These are phyloP conservation scores for Candida golubevii DNA, from an alignment of 805 yeast species.

Conservation along the genomic window DNA sequence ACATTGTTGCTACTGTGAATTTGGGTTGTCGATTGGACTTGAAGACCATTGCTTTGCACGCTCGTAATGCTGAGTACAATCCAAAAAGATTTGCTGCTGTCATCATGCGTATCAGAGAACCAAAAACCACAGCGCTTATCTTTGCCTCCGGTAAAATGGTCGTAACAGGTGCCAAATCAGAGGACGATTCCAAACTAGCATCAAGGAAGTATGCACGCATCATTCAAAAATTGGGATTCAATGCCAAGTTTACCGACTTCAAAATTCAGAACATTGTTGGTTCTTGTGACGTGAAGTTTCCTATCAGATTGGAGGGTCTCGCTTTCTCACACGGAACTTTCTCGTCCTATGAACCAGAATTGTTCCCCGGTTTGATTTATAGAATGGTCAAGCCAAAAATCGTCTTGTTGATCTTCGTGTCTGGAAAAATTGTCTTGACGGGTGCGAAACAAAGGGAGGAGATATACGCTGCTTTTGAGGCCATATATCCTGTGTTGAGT, in stretches of 20 bases:
- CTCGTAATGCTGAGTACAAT: conserved; percentile 98
- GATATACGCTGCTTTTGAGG: conserved; percentile 96
- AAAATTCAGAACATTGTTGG: conserved; percentile 98
- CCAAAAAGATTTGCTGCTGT: conserved; percentile 99
- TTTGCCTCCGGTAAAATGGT: conserved; percentile 99
- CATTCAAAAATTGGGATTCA: conserved; percentile 95
- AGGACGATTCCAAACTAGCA: conserved; percentile 97
- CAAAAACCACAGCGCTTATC: conserved; percentile 95
- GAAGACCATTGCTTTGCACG: conserved; percentile 96
- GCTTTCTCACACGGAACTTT: conserved; percentile 98
- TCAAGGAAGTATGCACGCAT: conserved; percentile 97
- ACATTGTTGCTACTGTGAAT: conserved; percentile 97
- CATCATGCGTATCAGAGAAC: conserved; percentile 98
- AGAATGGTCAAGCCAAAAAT: conserved; percentile 99
- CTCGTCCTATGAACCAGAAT: conserved; percentile 96
- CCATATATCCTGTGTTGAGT: conserved; percentile 95
- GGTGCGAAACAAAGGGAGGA: conserved; percentile 99
- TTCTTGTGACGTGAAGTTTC: conserved; percentile 97
- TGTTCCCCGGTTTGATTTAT: conserved; percentile 96
- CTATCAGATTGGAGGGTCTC: conserved; percentile 93
- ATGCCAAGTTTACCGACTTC: conserved; percentile 96
- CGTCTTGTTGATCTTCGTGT: conserved; percentile 90
- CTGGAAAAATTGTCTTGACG: conserved; percentile 95
- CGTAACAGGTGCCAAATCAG: conserved; percentile 98
- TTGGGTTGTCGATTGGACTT: conserved; percentile 93